A percentile compares a stretch with the other conserved stretches of the same genome.
These are phyloP conservation scores for Sporothrix schenckii DNA, from an alignment of 2,329 filamentous ascomycete species.

Conservation along the genomic window DNA sequence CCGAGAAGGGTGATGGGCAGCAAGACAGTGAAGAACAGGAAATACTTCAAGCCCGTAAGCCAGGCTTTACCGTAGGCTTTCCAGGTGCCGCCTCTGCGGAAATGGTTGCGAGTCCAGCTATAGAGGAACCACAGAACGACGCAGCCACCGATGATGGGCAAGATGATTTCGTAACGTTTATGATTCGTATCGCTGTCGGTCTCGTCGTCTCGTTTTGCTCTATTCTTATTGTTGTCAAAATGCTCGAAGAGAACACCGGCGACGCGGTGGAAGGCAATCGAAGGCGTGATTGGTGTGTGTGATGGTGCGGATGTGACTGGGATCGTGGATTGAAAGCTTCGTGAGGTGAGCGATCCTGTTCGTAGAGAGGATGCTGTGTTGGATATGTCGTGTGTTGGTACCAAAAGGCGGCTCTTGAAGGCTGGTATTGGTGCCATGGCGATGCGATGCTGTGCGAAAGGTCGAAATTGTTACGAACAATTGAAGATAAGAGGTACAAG, in stretches of 20 bases:
- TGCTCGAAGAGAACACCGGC: background rate
- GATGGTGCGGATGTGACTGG: background rate
- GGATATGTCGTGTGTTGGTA: background rate
- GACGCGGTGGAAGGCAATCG: slow-evolving; percentile 7
- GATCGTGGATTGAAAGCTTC: background rate
- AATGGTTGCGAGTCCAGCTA: background rate
- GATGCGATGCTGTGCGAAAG: background rate
- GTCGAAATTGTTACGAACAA: background rate
- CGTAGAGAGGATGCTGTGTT: background rate
- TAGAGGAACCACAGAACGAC: background rate
- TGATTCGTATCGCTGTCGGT: background rate
- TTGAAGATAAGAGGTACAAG: background rate
- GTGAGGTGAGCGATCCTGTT: background rate
- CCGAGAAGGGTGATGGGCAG: background rate
- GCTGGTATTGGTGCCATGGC: slow-evolving; percentile 5
- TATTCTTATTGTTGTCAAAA: background rate
- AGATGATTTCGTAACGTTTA: background rate
- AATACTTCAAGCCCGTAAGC: background rate
- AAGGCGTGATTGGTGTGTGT: background rate
- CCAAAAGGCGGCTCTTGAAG: background rate
- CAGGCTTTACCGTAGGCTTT: background rate
- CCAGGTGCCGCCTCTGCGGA: background rate
- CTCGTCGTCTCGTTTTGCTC: background rate
- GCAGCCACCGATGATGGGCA: background rate
- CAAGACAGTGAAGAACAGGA: background rate